Evolutionary conservation across 108 stramenopile genomes (phyloP).

Genomic region (Fragilariopsis cylindrus): DNA sequence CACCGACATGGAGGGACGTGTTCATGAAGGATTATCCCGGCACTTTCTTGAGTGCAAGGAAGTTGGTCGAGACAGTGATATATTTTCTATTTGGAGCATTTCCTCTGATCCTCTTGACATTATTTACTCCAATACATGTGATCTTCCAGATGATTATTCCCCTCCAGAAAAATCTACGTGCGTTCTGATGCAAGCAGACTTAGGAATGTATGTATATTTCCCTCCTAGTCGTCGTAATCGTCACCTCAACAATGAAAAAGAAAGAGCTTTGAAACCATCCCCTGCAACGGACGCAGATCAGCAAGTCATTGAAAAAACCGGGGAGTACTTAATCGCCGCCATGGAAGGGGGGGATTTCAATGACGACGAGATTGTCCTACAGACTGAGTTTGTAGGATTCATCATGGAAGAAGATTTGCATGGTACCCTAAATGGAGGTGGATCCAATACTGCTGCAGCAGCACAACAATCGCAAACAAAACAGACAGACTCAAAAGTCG

Average conservation of each 20-base stretch:
- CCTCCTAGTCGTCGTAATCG: background rate
- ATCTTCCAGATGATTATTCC: background rate
- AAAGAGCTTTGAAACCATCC: background rate
- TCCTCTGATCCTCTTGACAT: slow-evolving; percentile 14
- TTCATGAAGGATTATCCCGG: slow-evolving; percentile 20
- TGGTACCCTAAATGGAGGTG: slow-evolving; percentile 3
- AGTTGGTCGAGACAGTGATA: background rate
- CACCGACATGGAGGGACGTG: background rate
- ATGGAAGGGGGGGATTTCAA: slow-evolving; percentile 25
- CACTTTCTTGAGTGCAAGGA: slow-evolving; percentile 15
- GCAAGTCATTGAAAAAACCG: slow-evolving; percentile 14
- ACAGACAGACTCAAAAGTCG: background rate
- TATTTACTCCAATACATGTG: slow-evolving; percentile 7
- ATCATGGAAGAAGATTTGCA: background rate
- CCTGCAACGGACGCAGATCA: background rate
- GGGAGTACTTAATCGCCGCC: slow-evolving; percentile 15
- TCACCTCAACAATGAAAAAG: background rate
- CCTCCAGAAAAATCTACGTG: background rate
- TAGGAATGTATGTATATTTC: slow-evolving; percentile 25
- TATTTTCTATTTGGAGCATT: slow-evolving; percentile 20
- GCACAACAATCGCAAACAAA: background rate
- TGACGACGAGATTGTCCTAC: slow-evolving; percentile 17
- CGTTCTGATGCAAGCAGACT: slow-evolving; percentile 18
- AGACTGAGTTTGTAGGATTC: slow-evolving; percentile 16
- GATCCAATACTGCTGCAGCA: slow-evolving; percentile 10